A percentile compares a stretch with the other conserved stretches of the same genome.
Evolutionary conservation across 257 asterid genomes (phyloP).

Genomic region (Solanum pinnatisectum): DNA sequence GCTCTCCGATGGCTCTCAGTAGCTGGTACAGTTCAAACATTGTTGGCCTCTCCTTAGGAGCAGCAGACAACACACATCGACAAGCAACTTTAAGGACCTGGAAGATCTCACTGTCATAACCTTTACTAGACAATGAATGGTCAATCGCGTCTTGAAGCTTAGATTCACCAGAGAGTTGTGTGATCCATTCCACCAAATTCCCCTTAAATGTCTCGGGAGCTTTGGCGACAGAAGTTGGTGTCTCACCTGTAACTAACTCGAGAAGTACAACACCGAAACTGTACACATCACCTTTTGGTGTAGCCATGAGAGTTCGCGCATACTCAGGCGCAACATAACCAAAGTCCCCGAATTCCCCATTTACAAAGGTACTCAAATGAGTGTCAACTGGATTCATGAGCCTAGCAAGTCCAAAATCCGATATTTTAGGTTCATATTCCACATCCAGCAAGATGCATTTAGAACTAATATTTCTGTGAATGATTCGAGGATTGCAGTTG

Average conservation of each 20-base stretch:
- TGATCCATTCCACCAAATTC: slow-evolving; percentile 74
- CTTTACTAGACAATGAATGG: slow-evolving; percentile 40
- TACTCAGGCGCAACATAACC: slow-evolving; percentile 94
- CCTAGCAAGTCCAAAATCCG: slow-evolving; percentile 85
- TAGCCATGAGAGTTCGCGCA: slow-evolving; percentile 62
- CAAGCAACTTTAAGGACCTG: slow-evolving; percentile 84
- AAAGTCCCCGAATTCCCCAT: slow-evolving; percentile 81
- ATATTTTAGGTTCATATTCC: slow-evolving; percentile 52
- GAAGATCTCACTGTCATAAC: slow-evolving; percentile 54
- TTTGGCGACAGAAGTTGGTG: slow-evolving; percentile 39
- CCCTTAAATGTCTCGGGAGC: slow-evolving; percentile 77
- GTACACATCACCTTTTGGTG: slow-evolving; percentile 87
- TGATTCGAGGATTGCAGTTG: slow-evolving; percentile 60
- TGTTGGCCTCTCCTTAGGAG: slow-evolving; percentile 70
- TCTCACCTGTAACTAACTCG: slow-evolving; percentile 70
- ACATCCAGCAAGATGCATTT: slow-evolving; percentile 47
- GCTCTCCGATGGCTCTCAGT: slow-evolving; percentile 63
- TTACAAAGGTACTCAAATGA: slow-evolving; percentile 83
- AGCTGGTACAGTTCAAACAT: slow-evolving; percentile 90
- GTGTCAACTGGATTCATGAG: slow-evolving; percentile 90
- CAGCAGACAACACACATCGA: slow-evolving; percentile 52
- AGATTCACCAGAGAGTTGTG: slow-evolving; percentile 47
- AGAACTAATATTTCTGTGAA: slow-evolving; percentile 61
- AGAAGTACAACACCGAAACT: slow-evolving; percentile 88
- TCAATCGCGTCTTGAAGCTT: slow-evolving; percentile 70